These are phyloP conservation scores for Trypanosoma cruzi DNA, from an alignment of 208 protist species.

Conservation along the genomic window DNA sequence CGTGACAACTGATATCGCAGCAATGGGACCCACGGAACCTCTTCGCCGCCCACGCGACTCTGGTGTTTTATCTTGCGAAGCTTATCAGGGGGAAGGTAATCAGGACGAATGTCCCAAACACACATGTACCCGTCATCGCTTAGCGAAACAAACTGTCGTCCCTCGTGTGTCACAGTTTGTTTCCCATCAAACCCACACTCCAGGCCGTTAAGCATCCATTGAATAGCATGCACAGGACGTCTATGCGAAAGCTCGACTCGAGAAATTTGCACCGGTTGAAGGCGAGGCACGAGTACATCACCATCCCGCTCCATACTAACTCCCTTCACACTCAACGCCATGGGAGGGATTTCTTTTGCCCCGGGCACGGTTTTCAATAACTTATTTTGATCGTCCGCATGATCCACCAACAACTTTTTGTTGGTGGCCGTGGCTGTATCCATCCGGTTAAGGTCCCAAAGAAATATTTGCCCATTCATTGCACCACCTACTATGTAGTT, in stretches of 20 bases:
- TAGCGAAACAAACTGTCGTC: slow-evolving; percentile 84
- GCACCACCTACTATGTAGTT: slow-evolving; percentile 85
- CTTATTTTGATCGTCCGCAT: slow-evolving; percentile 11
- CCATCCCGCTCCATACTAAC: slow-evolving; percentile 74
- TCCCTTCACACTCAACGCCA: slow-evolving; percentile 71
- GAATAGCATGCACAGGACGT: slow-evolving; percentile 84
- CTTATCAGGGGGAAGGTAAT: slow-evolving; percentile 86
- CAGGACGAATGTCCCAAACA: slow-evolving; percentile 89
- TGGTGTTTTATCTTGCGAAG: slow-evolving; percentile 91
- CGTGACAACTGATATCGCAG: slow-evolving; percentile 67
- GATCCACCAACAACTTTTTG: slow-evolving; percentile 2
- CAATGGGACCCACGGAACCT: slow-evolving; percentile 87
- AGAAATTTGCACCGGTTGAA: slow-evolving; percentile 77
- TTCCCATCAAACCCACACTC: slow-evolving; percentile 91
- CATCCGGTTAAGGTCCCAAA: slow-evolving; percentile 85
- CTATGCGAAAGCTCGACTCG: slow-evolving; percentile 88
- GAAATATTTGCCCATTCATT: slow-evolving; percentile 90
- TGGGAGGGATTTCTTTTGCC: slow-evolving; percentile 70
- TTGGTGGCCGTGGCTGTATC: background rate
- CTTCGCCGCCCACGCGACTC: slow-evolving; percentile 52
- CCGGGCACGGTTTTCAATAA: slow-evolving; percentile 35
- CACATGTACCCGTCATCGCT: slow-evolving; percentile 88
- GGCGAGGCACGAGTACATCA: slow-evolving; percentile 75
- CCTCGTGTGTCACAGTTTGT: slow-evolving; percentile 55
- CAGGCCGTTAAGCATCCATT: slow-evolving; percentile 77